phyloP scores from a whole-genome alignment of 495 filamentous ascomycete genomes.

The Darksidea phi region DNA sequence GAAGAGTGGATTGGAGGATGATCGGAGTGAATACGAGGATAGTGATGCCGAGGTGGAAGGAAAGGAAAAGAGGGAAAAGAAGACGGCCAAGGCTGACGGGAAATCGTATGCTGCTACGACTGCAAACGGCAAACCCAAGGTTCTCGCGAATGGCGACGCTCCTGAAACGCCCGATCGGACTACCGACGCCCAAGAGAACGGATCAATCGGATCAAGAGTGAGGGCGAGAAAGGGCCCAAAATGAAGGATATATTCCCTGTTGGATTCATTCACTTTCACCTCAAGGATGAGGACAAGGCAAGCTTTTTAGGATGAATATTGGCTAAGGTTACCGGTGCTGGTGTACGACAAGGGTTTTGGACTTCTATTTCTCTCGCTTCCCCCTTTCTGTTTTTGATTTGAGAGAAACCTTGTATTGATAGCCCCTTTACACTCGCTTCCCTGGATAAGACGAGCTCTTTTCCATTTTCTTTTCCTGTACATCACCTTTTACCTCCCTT shows the following conservation, averaged over 20 bases:
- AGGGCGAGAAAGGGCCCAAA: conserved; percentile 15
- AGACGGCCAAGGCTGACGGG: neutral
- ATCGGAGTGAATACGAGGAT: conserved; percentile 44
- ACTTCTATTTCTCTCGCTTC: no score
- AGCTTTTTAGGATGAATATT: neutral
- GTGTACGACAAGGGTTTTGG: neutral
- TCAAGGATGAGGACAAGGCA: no score
- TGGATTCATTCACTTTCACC: no score
- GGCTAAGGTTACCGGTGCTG: neutral
- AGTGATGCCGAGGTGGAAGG: conserved; percentile 34
- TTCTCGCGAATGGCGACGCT: conserved; percentile 16
- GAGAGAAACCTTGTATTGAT: no score
- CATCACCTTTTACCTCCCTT: neutral
- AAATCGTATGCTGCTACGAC: conserved; percentile 1
- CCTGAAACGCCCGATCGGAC: conserved; percentile 1
- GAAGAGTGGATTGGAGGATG: conserved; percentile 37
- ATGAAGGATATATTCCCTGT: neutral
- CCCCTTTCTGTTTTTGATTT: no score
- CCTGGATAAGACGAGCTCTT: no score
- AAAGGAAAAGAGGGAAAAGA: neutral
- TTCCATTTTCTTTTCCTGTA: neutral
- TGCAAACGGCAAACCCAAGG: conserved; percentile 24
- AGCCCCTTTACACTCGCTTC: no score
- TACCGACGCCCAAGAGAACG: neutral
- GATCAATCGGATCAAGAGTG: neutral